Percentiles rank a stretch among this genome's conserved stretches.
Evolutionary conservation across 192 early-diverging fungal species (phyloP).

Genomic region (Podila clonocystis): DNA sequence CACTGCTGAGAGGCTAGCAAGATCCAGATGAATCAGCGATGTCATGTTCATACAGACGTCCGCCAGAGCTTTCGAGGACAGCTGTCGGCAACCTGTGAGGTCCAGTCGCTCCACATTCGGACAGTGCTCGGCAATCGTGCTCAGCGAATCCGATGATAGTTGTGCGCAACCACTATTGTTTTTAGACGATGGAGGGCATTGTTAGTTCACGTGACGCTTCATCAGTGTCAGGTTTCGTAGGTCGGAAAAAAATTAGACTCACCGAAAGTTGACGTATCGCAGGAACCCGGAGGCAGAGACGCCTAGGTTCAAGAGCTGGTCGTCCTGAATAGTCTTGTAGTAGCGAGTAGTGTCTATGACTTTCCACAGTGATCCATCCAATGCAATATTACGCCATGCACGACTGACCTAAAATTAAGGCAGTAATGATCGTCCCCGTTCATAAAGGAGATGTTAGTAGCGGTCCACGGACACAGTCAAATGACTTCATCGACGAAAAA

Average conservation of each 20-base stretch:
- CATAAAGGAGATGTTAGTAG: background rate
- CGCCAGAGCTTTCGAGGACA: slow-evolving; percentile 53
- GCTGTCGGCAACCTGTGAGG: slow-evolving; percentile 28
- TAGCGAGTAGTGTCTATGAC: slow-evolving; percentile 27
- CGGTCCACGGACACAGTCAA: background rate
- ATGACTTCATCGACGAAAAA: background rate
- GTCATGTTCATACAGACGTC: slow-evolving; percentile 48
- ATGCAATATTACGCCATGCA: slow-evolving; percentile 30
- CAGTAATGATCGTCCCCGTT: background rate
- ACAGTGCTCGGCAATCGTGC: slow-evolving; percentile 39
- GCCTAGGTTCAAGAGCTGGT: slow-evolving; percentile 30
- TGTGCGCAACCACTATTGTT: slow-evolving; percentile 32
- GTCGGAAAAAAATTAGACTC: background rate
- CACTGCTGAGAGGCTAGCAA: slow-evolving; percentile 51
- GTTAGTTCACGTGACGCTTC: background rate
- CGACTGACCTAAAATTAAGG: slow-evolving; percentile 22
- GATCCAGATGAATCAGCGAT: slow-evolving; percentile 51
- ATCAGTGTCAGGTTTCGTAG: background rate
- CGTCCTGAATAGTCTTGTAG: slow-evolving; percentile 38
- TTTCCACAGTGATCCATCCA: slow-evolving; percentile 48
- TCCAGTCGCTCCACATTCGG: slow-evolving; percentile 39
- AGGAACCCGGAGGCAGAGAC: slow-evolving; percentile 31
- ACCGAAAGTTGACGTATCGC: slow-evolving; percentile 43
- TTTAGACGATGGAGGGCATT: background rate
- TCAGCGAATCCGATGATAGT: slow-evolving; percentile 20